A percentile compares a stretch with the other conserved stretches of the same genome.
These are phyloP conservation scores for Vaccinium corymbosum DNA, from an alignment of 148 eudicot species.

Conservation along the genomic window DNA sequence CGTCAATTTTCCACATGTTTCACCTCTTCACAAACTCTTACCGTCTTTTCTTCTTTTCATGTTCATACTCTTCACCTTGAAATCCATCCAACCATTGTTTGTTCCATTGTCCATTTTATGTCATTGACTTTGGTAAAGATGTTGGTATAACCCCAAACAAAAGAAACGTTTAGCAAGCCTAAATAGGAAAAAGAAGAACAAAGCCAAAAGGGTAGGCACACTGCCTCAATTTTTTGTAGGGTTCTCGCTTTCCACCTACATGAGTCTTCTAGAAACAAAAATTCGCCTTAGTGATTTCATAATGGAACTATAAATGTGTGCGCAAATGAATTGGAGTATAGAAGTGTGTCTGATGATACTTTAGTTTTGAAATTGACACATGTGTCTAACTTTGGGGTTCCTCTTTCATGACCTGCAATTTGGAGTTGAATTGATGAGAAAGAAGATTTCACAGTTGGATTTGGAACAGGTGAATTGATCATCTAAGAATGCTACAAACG, in stretches of 20 bases:
- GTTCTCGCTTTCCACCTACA: not conserved
- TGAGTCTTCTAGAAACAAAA: not conserved
- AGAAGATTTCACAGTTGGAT: not conserved
- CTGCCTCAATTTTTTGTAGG: not conserved
- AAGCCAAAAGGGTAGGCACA: not conserved
- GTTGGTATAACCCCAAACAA: not conserved
- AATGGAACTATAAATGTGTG: not conserved
- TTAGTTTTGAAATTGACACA: not conserved
- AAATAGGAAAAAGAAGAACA: not conserved
- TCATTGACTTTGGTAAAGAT: not conserved
- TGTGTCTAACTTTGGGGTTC: not conserved
- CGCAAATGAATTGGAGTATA: not conserved
- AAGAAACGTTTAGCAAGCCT: not conserved
- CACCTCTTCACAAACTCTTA: not conserved
- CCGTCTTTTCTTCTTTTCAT: not conserved
- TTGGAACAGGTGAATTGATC: not conserved
- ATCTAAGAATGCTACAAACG: not conserved
- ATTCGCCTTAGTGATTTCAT: not conserved
- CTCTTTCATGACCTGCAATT: not conserved
- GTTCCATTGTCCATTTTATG: not conserved
- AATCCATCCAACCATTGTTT: not conserved
- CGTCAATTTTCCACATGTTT: not conserved
- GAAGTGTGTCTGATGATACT: not conserved
- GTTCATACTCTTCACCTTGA: not conserved
- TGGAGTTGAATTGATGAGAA: not conserved